Conservation (phyloP, 257 asterid species). For the Solanum chilense region DNA sequence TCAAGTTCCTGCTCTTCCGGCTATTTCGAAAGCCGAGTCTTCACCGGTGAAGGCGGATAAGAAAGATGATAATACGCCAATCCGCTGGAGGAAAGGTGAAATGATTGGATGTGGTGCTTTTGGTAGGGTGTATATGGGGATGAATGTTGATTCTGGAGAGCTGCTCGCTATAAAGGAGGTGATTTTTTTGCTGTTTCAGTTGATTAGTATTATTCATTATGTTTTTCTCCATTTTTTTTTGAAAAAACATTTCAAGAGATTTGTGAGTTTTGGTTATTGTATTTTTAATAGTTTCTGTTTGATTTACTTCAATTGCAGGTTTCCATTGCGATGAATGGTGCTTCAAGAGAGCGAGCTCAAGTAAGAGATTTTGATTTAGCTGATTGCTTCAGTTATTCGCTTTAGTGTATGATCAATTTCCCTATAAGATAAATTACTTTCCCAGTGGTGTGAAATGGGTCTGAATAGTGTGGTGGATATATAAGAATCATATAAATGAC, state of each 20-base stretch:
- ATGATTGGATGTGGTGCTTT: conserved; percentile 94
- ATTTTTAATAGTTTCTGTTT: not conserved
- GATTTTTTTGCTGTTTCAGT: not conserved
- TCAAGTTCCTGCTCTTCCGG: conserved; percentile 47
- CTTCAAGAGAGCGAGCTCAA: conserved; percentile 61
- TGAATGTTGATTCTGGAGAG: conserved; percentile 97
- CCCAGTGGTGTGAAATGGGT: not conserved
- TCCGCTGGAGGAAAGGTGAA: conserved; percentile 96
- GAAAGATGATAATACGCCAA: conserved; percentile 46
- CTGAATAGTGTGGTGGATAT: not conserved
- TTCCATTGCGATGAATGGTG: conserved; percentile 48
- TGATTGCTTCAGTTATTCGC: not conserved
- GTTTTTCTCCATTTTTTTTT: not conserved
- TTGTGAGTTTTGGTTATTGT: not conserved
- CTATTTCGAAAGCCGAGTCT: conserved; percentile 22
- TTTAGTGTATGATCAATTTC: not conserved
- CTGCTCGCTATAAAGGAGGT: conserved; percentile 93
- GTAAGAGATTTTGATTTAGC: conserved; percentile 26
- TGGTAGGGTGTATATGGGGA: conserved; percentile 98
- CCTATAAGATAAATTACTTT: not conserved
- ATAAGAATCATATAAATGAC: not conserved
- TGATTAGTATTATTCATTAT: not conserved
- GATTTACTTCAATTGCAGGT: conserved; percentile 34
- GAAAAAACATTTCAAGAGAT: not conserved
- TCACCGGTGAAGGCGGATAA: conserved; percentile 1